These are phyloP conservation scores for Mycocentrospora acerina DNA, from an alignment of 2,329 filamentous ascomycete species.

Conservation along the genomic window DNA sequence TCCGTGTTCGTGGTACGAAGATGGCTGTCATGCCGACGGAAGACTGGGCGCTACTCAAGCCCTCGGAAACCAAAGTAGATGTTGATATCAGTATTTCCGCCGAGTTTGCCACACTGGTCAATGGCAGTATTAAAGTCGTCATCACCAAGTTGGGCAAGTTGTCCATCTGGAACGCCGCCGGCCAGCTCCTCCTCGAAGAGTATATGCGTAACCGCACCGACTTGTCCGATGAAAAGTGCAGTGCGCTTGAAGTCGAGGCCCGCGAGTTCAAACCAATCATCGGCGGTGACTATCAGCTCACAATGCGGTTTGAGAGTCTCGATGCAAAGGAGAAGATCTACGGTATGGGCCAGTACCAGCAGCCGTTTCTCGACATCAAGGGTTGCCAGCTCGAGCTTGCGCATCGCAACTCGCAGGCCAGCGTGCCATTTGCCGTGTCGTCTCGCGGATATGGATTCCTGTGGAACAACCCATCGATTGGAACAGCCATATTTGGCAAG, in stretches of 20 bases:
- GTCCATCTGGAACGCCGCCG: slow-evolving; percentile 47
- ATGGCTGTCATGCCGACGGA: slow-evolving; percentile 26
- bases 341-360: slow-evolving; percentile 70
- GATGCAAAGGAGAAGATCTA: slow-evolving; percentile 61
- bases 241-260: slow-evolving; percentile 57
- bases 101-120: slow-evolving; percentile 46
- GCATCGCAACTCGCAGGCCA: slow-evolving; percentile 67
- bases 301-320: slow-evolving; percentile 59
- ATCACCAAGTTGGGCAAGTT: slow-evolving; percentile 54
- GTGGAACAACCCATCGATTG: slow-evolving; percentile 67
- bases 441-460: slow-evolving; percentile 63
- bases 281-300: slow-evolving; percentile 59
- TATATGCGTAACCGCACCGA: slow-evolving; percentile 55
- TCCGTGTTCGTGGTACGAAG: slow-evolving; percentile 53
- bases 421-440: slow-evolving; percentile 63
- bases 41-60: slow-evolving; percentile 26
- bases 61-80: neutral
- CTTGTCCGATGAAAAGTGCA: slow-evolving; percentile 59
- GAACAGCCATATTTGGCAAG: slow-evolving; percentile 61
- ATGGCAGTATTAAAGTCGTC: slow-evolving; percentile 52
- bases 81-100: slow-evolving; percentile 15
- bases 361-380: slow-evolving; percentile 64
- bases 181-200: slow-evolving; percentile 54
- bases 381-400: slow-evolving; percentile 64
- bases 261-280: slow-evolving; percentile 59